Evolutionary conservation across 2,329 filamentous ascomycete genomes (phyloP).

Genomic region (Monilinia vaccinii-corymbosi): DNA sequence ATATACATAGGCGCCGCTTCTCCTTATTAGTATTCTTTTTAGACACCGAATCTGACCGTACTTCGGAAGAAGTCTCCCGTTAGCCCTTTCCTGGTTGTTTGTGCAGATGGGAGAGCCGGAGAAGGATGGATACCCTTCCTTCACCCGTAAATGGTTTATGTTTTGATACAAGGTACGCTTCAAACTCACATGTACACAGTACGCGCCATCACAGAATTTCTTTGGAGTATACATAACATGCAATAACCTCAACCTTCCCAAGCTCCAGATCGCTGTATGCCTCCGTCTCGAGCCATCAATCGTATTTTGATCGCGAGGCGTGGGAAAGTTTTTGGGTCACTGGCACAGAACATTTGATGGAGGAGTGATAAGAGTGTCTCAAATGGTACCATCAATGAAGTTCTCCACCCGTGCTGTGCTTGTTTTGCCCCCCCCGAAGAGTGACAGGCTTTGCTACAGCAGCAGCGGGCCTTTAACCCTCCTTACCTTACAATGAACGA

Average conservation of each 20-base stretch:
- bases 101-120: background rate
- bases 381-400: constrained; percentile 1
- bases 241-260: background rate
- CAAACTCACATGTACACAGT: no score
- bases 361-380: constrained; percentile 1
- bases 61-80: constrained; percentile 1
- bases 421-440: background rate
- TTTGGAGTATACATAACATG: no score
- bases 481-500: background rate
- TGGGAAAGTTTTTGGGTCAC: background rate
- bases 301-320: background rate
- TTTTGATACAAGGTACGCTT: no score
- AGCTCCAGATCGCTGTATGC: constrained; percentile 7
- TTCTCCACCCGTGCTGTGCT: no score
- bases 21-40: no score
- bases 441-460: no score
- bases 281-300: constrained; percentile 3
- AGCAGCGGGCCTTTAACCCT: no score
- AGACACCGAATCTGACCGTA: background rate
- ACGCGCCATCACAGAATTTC: no score
- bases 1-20: constrained; percentile 9
- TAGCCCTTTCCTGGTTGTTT: background rate
- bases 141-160: no score
- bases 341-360: background rate
- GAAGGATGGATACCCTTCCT: background rate